A percentile compares a stretch with the other conserved stretches of the same genome.
These are phyloP conservation scores for Clonostachys byssicola DNA, from an alignment of 2,329 filamentous ascomycete genomes.

Conservation along the genomic window DNA sequence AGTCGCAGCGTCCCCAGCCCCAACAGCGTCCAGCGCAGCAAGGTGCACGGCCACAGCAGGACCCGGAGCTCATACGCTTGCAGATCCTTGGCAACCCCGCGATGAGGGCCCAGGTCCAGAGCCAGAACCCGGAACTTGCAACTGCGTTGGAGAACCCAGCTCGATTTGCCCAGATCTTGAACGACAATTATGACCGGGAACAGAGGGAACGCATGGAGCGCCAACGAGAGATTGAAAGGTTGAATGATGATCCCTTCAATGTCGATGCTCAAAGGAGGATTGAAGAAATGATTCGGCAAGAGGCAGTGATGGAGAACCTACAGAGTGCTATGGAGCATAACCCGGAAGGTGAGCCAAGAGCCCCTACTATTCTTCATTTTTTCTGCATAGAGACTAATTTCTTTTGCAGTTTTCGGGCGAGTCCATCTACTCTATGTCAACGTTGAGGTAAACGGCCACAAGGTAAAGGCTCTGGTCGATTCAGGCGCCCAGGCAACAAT, in stretches of 20 bases:
- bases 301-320: constrained; percentile 90
- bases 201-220: constrained; percentile 71
- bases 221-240: constrained; percentile 74
- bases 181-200: constrained; percentile 65
- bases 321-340: constrained; percentile 97
- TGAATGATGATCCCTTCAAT: constrained; percentile 95
- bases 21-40: constrained; percentile 24
- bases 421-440: constrained; percentile 97
- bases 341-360: constrained; percentile 70
- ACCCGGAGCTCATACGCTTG: constrained; percentile 79
- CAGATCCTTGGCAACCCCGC: constrained; percentile 77
- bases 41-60: constrained; percentile 23
- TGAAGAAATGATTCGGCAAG: constrained; percentile 94
- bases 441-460: constrained; percentile 88
- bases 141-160: constrained; percentile 70
- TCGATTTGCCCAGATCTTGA: constrained; percentile 71
- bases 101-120: constrained; percentile 65
- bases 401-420: constrained; percentile 72
- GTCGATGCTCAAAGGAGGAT: constrained; percentile 87
- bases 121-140: constrained; percentile 73
- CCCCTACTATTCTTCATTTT: not conserved
- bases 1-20: constrained; percentile 2
- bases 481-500: constrained; percentile 97
- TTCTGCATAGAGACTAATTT: not conserved
- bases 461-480: constrained; percentile 94